Evolutionary conservation across 2,329 filamentous ascomycete species (phyloP), one percentile per base, ranked within the genome.

Genomic region (Cladosporium colombiae): DNA sequence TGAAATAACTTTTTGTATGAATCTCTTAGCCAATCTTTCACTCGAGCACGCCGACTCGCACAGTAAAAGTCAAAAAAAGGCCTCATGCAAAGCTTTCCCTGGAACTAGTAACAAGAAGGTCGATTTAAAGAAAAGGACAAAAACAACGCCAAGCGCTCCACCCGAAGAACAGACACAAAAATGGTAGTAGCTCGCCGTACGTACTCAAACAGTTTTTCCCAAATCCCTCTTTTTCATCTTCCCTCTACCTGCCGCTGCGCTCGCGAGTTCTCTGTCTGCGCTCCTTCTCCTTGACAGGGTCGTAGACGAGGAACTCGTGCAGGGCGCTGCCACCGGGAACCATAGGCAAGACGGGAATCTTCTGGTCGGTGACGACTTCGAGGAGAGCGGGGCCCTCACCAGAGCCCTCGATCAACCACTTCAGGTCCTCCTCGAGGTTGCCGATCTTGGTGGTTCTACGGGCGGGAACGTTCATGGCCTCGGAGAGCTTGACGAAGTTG

Each of bases 261-360:
- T 78, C 76, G 65, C 72, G 74, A 21, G 77, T 79, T 63, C 69
- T 70, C 65, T 73, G 59, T 65, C 78, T 73, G 65, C 78, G 62
- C 70, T 75, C 76, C 75, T 78, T 78, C 71, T 78, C 78, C 71
- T 79, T 79, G 46, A 88, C 86, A 82, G 88, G 85, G 78, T 96
- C 92, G 80, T 92, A 97, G 21, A 93, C 86, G 76, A 98, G 84
- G 81, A 98, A 97, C 80, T 98, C 95, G 77, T 98, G 92, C 74
- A 99, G 84, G 67, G 85, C 94, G 68, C 86, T 89, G 44, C 95
- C 95, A 46, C 88, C 89, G 3, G 94, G 94, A 56, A 99, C 95
- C 95, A 98, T 98, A 44, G 95, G 95, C 74, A 98, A 82, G n/a
- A 99, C 94, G 56, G 94, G 94, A 29, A 95, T 90, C 86, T 95